Conservation (phyloP, 345 rosid species). For the Rhodomyrtus tomentosa region DNA sequence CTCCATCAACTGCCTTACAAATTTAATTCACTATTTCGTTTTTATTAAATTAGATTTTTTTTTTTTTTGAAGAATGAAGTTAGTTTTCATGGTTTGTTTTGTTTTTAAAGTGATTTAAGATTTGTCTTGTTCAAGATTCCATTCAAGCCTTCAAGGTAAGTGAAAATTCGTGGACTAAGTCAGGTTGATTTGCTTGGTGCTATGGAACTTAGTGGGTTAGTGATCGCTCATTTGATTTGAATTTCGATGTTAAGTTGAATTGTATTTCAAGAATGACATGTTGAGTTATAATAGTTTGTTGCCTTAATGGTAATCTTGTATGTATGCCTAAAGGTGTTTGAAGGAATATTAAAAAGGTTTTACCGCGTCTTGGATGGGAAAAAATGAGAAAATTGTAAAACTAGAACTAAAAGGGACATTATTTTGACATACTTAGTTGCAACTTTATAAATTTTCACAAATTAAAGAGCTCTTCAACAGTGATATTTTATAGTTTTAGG, state of each 20-base stretch:
- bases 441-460: not conserved
- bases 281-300: not conserved
- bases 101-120: not conserved
- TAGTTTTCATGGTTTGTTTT: not conserved
- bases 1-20: not conserved
- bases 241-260: not conserved
- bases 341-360: not conserved
- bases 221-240: not conserved
- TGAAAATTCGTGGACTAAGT: not conserved
- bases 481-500: not conserved
- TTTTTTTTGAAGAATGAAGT: not conserved
- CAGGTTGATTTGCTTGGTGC: not conserved
- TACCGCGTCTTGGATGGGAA: not conserved
- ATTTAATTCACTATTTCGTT: not conserved
- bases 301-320: not conserved
- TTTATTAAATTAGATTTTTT: not conserved
- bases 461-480: not conserved
- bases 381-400: no score
- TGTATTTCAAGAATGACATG: not conserved
- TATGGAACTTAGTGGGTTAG: not conserved
- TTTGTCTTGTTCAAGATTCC: not conserved
- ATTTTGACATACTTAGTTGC: not conserved
- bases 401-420: no score
- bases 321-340: not conserved
- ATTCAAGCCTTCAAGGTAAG: not conserved